Evolutionary conservation across 73 alveolate genomes (phyloP), one percentile per base, ranked within the genome.

Genomic region (Uronychia binucleata): DNA sequence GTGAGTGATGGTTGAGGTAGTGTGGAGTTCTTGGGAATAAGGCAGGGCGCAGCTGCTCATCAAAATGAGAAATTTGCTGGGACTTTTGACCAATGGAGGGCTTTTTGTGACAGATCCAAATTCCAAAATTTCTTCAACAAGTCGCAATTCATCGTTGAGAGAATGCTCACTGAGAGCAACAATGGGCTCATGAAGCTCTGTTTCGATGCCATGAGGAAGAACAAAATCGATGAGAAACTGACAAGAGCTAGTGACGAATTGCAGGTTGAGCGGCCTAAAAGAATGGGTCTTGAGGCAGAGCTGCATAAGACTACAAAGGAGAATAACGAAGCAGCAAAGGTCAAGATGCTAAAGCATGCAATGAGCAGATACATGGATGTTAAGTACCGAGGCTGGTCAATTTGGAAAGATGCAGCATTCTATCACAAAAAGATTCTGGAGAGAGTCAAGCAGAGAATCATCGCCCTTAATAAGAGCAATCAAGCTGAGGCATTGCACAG

Each of bases 51-150:
- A n/a, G n/a, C n/a, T n/a, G n/a, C n/a, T n/a, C n/a, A n/a, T n/a
- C n/a, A n/a, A 57, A 33, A 82, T 46, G 90, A 78, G 0, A 85
- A 33, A 32, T 31, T 74, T n/a, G 34, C 77, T n/a, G 84, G 29
- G 26, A 90, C 75, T 26, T 90, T 85, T 74, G 32, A 85, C 33
- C 85, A 83, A 11, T 90, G 95, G 95, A 90, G 76, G 82, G 59
- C 85, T 31, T 74, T 82, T 87, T 84, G 89, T 33, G 95, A 85
- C 14, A 34, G 14, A 0, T 83, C 87, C 14, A 78, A 91, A 57
- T 29, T 82, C 29, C 33, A 46, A 35, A 90, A 90, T 35, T 90
- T 78, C 81, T 77, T 85, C 80, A 26, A 58, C n/a, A 77, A 87
- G 77, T 60, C 80, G 77, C 74, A 84, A 46, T 82, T 58, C 14